A percentile compares a stretch with the other conserved stretches of the same genome.
Conservation (phyloP, 2,329 filamentous ascomycete species). For the Zymoseptoria tritici region DNA sequence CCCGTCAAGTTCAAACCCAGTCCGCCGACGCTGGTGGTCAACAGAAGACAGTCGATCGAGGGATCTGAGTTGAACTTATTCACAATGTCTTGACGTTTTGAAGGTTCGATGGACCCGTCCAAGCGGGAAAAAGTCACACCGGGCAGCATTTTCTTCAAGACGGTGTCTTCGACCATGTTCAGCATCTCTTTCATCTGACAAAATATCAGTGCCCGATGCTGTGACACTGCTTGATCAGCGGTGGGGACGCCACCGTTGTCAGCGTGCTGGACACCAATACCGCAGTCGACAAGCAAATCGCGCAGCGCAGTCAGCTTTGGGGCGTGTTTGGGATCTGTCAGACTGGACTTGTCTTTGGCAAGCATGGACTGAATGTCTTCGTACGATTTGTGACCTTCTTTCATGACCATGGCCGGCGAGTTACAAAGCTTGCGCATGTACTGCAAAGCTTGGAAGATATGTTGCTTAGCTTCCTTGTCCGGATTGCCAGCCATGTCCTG, state of each 20-base stretch:
- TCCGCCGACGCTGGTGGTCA: conserved; percentile 93
- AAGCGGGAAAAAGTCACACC: conserved; percentile 89
- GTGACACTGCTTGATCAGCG: conserved; percentile 75
- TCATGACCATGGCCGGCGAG: conserved; percentile 91
- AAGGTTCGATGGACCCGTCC: conserved; percentile 86
- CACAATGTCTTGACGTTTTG: conserved; percentile 91
- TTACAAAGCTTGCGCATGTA: conserved; percentile 99
- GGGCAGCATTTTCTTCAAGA: conserved; percentile 83
- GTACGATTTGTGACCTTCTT: conserved; percentile 84
- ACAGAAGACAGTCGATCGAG: conserved; percentile 84
- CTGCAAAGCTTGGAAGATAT: conserved; percentile 97
- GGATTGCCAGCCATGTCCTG: conserved; percentile 73
- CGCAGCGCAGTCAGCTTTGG: conserved; percentile 86
- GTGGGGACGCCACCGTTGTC: conserved; percentile 43
- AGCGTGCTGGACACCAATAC: conserved; percentile 67
- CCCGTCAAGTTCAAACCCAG: conserved; percentile 91
- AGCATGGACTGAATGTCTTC: conserved; percentile 78
- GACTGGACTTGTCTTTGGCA: conserved; percentile 66
- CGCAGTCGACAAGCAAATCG: conserved; percentile 95
- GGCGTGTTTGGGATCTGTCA: conserved; percentile 81
- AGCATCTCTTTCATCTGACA: conserved; percentile 99
- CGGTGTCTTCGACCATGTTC: conserved; percentile 94
- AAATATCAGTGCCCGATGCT: conserved; percentile 91
- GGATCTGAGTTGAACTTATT: conserved; percentile 98
- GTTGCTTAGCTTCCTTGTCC: conserved; percentile 90